Percentiles rank a stretch among this genome's conserved stretches.
Conservation (phyloP, 2,329 filamentous ascomycete species). For the Stachybotrys chlorohalonatus region DNA sequence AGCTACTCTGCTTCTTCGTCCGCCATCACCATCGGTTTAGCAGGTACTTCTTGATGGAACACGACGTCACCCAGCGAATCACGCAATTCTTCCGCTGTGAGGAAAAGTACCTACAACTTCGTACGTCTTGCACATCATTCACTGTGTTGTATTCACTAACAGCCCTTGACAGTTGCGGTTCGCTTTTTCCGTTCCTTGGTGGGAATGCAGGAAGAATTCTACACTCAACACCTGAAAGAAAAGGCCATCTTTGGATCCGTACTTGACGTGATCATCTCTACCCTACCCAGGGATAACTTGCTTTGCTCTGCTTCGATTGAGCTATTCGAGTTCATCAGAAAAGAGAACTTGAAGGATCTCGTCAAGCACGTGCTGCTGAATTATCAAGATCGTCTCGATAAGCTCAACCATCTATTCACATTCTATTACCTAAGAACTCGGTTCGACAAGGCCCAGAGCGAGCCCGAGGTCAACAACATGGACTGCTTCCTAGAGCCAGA, state of each 20-base stretch:
- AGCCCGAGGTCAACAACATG: constrained; percentile 54
- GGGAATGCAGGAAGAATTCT: constrained; percentile 81
- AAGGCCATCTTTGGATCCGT: constrained; percentile 77
- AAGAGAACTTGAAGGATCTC: constrained; percentile 71
- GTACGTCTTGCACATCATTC: constrained; percentile 35
- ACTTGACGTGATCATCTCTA: constrained; percentile 72
- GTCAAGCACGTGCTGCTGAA: constrained; percentile 78
- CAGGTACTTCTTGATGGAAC: constrained; percentile 77
- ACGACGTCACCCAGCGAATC: constrained; percentile 70
- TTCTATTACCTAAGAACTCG: constrained; percentile 68
- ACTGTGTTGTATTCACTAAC: constrained; percentile 10
- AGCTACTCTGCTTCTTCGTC: constrained; percentile 90
- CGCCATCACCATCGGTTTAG: constrained; percentile 79
- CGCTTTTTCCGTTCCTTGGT: constrained; percentile 90
- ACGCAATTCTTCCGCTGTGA: constrained; percentile 72
- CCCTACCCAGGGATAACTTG: constrained; percentile 86
- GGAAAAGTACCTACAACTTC: constrained; percentile 88
- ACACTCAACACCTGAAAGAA: constrained; percentile 74
- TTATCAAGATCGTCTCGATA: constrained; percentile 67
- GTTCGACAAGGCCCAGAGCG: constrained; percentile 61
- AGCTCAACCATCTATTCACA: constrained; percentile 74
- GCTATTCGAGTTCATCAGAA: constrained; percentile 83
- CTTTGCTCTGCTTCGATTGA: constrained; percentile 91
- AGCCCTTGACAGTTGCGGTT: constrained; percentile 56
- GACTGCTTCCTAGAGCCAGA: constrained; percentile 69